phyloP scores from a whole-genome alignment of 1,284 basidiomycete genomes.

The Gymnopus androsaceus region DNA sequence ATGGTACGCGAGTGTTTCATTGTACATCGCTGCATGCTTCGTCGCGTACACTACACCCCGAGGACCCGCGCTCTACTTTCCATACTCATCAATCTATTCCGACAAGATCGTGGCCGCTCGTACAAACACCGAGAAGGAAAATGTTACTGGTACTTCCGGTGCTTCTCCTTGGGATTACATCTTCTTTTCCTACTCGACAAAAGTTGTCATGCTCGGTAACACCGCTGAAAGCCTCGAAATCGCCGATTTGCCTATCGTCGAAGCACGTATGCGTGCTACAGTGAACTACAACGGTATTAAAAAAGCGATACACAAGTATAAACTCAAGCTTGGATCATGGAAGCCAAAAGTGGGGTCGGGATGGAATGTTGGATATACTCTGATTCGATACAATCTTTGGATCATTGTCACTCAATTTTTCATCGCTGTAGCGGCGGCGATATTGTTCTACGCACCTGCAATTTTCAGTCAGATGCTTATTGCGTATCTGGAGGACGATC shows the following conservation, averaged over 20 bases:
- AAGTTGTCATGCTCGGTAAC: constrained; percentile 82
- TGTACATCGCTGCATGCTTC: constrained; percentile 51
- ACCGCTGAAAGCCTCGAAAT: constrained; percentile 75
- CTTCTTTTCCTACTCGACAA: constrained; percentile 82
- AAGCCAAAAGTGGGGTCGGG: constrained; percentile 56
- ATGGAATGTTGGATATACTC: constrained; percentile 59
- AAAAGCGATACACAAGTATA: constrained; percentile 40
- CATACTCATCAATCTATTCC: constrained; percentile 71
- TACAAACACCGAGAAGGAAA: constrained; percentile 59
- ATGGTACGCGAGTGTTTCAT: constrained; percentile 50
- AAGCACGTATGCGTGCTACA: constrained; percentile 69
- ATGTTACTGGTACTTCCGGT: constrained; percentile 63
- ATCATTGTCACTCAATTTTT: constrained; percentile 46
- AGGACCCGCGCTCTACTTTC: constrained; percentile 76
- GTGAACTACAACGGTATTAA: constrained; percentile 55
- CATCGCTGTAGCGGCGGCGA: constrained; percentile 65
- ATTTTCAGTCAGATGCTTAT: constrained; percentile 76
- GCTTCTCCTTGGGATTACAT: constrained; percentile 62
- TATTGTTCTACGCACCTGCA: constrained; percentile 78
- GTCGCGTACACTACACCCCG: constrained; percentile 62
- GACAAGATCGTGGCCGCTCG: constrained; percentile 61
- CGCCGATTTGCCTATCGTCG: constrained; percentile 81
- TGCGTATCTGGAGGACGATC: constrained; percentile 70
- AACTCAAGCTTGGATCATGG: constrained; percentile 50
- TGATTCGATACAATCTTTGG: constrained; percentile 54